phyloP scores from a whole-genome alignment of 1,284 basidiomycete genomes.

The Ustilago trichophora region DNA sequence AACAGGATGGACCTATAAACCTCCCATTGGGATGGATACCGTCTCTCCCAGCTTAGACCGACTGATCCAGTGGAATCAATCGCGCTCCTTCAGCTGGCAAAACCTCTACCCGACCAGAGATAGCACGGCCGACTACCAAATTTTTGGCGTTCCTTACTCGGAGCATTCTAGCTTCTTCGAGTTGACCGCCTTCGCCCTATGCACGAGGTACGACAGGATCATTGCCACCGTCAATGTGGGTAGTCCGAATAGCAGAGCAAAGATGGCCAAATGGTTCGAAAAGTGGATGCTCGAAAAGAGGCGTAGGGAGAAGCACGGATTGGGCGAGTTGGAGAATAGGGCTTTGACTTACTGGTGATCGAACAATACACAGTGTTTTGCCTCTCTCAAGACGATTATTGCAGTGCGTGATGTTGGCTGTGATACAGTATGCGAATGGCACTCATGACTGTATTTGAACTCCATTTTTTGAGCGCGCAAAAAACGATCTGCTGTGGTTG shows the following conservation, averaged over 20 bases:
- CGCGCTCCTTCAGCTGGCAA: constrained; percentile 74
- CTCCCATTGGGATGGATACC: constrained; percentile 74
- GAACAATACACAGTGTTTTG: no score
- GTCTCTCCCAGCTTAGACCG: constrained; percentile 37
- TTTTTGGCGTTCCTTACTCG: constrained; percentile 88
- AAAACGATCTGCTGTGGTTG: no score
- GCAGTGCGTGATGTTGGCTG: no score
- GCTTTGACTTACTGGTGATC: constrained; percentile 49
- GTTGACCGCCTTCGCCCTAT: constrained; percentile 83
- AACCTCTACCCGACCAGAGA: constrained; percentile 78
- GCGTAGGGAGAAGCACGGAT: constrained; percentile 32
- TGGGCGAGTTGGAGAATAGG: constrained; percentile 27
- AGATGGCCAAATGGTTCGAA: constrained; percentile 63
- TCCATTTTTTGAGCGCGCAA: no score
- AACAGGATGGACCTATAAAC: constrained; percentile 89
- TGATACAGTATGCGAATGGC: no score
- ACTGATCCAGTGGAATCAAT: constrained; percentile 74
- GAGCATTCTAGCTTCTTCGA: constrained; percentile 79
- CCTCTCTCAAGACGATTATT: no score
- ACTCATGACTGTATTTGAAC: no score
- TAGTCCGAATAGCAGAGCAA: constrained; percentile 72
- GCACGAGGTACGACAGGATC: constrained; percentile 81
- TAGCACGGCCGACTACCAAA: constrained; percentile 75
- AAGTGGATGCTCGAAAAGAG: constrained; percentile 55
- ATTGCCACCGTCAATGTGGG: constrained; percentile 96